Conservation (phyloP, 257 asterid genomes). For the Solanum ossicruentum region DNA sequence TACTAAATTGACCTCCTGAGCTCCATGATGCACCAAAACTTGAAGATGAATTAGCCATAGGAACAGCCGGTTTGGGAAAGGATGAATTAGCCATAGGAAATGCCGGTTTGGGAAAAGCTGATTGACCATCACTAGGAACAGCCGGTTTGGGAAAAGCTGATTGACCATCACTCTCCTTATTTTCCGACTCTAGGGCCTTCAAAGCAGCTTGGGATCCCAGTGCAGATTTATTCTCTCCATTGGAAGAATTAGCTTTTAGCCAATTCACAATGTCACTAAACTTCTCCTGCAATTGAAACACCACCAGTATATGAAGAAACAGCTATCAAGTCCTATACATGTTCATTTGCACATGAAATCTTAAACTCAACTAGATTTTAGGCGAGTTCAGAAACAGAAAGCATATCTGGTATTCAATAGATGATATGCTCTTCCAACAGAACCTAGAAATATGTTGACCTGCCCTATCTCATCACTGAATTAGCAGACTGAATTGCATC, state of each 20-base stretch:
- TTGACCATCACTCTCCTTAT: background rate
- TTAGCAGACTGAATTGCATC: background rate
- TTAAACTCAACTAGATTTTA: background rate
- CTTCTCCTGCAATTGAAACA: slow-evolving; percentile 51
- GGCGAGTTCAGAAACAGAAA: background rate
- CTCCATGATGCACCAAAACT: slow-evolving; percentile 4
- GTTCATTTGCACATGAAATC: background rate
- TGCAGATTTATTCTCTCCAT: slow-evolving; percentile 5
- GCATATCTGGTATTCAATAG: background rate
- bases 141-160: background rate
- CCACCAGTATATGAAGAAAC: background rate
- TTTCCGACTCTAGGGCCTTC: background rate
- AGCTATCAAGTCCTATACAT: background rate
- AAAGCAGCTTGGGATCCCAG: slow-evolving; percentile 3
- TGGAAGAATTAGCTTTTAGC: slow-evolving; percentile 53
- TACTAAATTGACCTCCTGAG: slow-evolving; percentile 10
- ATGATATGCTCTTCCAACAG: background rate
- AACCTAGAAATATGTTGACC: background rate
- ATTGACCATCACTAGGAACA: background rate
- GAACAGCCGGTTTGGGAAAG: background rate
- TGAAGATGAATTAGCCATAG: background rate
- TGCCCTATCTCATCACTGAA: background rate
- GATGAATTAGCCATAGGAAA: background rate
- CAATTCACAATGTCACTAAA: slow-evolving; percentile 81
- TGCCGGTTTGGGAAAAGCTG: background rate